A percentile compares a stretch with the other conserved stretches of the same genome.
Evolutionary conservation across 1,284 basidiomycete genomes (phyloP).

Genomic region (Rhodotorula sp.): DNA sequence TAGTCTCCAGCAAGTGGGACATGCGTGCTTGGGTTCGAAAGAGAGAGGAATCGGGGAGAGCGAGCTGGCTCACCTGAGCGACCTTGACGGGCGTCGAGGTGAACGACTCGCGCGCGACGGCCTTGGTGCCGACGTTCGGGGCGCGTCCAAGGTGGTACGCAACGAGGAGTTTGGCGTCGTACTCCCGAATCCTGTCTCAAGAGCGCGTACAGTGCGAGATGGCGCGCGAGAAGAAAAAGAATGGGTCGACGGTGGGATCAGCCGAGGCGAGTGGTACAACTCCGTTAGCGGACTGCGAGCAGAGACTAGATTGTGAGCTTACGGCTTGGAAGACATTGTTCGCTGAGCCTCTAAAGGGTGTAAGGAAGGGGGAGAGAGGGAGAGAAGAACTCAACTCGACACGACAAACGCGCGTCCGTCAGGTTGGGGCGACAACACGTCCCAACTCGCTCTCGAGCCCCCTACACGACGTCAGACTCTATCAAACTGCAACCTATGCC

Average conservation of each 20-base stretch:
- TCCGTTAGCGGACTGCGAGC: not conserved
- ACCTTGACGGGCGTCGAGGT: constrained; percentile 51
- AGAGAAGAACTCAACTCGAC: not conserved
- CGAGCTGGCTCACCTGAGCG: constrained; percentile 57
- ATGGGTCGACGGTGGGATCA: not conserved
- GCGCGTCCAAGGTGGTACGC: constrained; percentile 91
- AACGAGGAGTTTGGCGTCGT: constrained; percentile 73
- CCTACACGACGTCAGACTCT: not conserved
- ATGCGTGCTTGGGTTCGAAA: not conserved
- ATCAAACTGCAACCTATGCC: not conserved
- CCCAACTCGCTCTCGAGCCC: not conserved
- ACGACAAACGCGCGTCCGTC: not conserved
- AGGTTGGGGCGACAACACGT: not conserved
- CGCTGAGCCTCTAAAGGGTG: too few relatives aligned
- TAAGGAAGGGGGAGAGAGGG: not conserved
- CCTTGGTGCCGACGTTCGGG: constrained; percentile 59
- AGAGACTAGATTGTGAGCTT: too few relatives aligned
- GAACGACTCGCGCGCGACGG: constrained; percentile 61
- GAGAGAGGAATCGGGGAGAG: not conserved
- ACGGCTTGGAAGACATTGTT: too few relatives aligned
- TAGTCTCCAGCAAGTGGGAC: not conserved
- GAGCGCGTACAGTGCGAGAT: too few relatives aligned
- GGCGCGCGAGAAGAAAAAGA: not conserved
- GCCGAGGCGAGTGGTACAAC: not conserved
- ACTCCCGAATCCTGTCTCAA: constrained; percentile 35